Evolutionary conservation across 2,329 filamentous ascomycete species (phyloP).

Genomic region (Phialemonium atrogriseum): DNA sequence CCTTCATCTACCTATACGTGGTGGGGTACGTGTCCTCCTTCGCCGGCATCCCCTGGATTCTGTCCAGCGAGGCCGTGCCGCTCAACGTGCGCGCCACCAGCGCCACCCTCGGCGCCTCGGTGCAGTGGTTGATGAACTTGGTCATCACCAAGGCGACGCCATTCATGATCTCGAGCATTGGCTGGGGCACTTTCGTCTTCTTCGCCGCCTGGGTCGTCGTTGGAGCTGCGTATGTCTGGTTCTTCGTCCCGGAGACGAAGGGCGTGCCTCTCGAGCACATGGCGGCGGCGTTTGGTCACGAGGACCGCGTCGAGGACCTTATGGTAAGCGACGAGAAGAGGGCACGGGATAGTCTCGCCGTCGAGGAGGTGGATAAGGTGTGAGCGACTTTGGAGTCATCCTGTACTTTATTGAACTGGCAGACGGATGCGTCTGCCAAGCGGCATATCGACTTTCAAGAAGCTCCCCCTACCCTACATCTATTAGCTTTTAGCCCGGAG

Average conservation of each 20-base stretch:
- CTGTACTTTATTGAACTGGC: too few relatives aligned
- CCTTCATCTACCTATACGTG: conserved; percentile 56
- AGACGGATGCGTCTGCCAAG: too few relatives aligned
- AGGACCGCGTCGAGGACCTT: background rate
- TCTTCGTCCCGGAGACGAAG: conserved; percentile 48
- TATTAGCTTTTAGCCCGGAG: too few relatives aligned
- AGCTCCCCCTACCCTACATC: too few relatives aligned
- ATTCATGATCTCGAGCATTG: conserved; percentile 18
- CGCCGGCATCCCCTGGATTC: background rate
- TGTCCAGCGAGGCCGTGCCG: background rate
- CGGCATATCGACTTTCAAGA: too few relatives aligned
- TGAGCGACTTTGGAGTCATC: too few relatives aligned
- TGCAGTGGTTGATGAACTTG: background rate
- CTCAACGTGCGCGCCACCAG: background rate
- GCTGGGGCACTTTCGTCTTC: conserved; percentile 51
- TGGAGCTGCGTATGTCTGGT: conserved; percentile 45
- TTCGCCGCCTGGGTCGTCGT: conserved; percentile 45
- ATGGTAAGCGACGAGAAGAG: too few relatives aligned
- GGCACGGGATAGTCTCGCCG: too few relatives aligned
- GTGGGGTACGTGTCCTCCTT: background rate
- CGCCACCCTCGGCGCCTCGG: background rate
- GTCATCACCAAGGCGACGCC: background rate
- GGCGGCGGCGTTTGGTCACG: conserved; percentile 44
- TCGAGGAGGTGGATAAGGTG: too few relatives aligned
- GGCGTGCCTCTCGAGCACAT: conserved; percentile 39